phyloP scores from a whole-genome alignment of 1,284 basidiomycete genomes.

The Volvariella volvacea region DNA sequence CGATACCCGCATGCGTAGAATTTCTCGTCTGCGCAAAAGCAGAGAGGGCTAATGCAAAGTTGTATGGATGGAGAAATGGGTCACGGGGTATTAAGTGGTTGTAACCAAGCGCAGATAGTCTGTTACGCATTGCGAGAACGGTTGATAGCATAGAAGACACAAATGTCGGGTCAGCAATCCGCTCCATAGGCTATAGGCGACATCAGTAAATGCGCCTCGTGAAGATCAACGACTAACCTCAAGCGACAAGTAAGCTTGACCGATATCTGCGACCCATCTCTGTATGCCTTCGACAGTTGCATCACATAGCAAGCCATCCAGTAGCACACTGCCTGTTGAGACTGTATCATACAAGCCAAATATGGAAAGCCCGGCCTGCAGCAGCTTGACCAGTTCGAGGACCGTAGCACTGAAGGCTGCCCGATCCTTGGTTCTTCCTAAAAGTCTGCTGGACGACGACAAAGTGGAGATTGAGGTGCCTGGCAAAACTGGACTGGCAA shows the following conservation, averaged over 20 bases:
- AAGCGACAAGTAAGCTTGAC: conserved; percentile 49
- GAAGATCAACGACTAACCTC: conserved; percentile 38
- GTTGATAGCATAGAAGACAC: conserved; percentile 65
- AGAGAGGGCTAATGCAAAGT: conserved; percentile 40
- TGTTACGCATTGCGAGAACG: conserved; percentile 59
- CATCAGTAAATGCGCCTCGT: conserved; percentile 1
- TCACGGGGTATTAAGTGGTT: conserved; percentile 58
- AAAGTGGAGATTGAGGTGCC: background rate
- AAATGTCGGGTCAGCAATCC: conserved; percentile 63
- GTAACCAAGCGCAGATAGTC: conserved; percentile 48
- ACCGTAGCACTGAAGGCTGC: conserved; percentile 52
- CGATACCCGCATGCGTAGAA: background rate
- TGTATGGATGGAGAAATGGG: conserved; percentile 63
- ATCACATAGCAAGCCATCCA: conserved; percentile 71
- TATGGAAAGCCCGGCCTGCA: conserved; percentile 62
- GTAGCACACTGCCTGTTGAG: conserved; percentile 8
- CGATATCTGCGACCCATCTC: conserved; percentile 59
- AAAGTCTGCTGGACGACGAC: conserved; percentile 4
- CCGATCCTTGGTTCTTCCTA: conserved; percentile 22
- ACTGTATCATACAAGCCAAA: conserved; percentile 50
- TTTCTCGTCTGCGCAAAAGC: conserved; percentile 21
- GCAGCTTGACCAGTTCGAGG: conserved; percentile 64
- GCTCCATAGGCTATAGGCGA: conserved; percentile 51
- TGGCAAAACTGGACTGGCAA: conserved; percentile 3
- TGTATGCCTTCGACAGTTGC: conserved; percentile 62